Evolutionary conservation across 1,139 yeast species (phyloP).

Genomic region (Diutina rugosa): DNA sequence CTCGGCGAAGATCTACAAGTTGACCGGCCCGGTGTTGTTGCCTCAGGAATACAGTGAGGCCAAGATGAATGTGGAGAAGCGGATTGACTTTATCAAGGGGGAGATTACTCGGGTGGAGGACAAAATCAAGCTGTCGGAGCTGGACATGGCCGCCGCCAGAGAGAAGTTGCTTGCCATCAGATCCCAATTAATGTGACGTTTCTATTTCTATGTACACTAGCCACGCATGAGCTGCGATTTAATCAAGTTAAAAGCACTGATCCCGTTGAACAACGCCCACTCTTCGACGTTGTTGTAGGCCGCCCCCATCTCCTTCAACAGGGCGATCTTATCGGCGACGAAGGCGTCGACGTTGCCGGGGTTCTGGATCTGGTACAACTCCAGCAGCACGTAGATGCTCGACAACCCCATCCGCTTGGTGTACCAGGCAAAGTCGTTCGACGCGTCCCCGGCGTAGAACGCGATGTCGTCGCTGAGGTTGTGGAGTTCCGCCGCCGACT

Average conservation of each 20-base stretch:
- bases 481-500: conserved; percentile 54
- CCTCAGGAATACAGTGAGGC: conserved; percentile 86
- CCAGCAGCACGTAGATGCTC: conserved; percentile 58
- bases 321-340: conserved; percentile 48
- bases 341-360: conserved; percentile 47
- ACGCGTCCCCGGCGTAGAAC: conserved; percentile 64
- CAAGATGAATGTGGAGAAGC: conserved; percentile 65
- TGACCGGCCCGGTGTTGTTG: conserved; percentile 82
- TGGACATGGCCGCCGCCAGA: conserved; percentile 35
- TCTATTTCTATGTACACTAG: background rate
- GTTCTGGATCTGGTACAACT: conserved; percentile 74
- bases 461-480: conserved; percentile 74
- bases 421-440: conserved; percentile 91
- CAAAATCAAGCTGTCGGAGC: conserved; percentile 41
- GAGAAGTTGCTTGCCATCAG: conserved; percentile 22
- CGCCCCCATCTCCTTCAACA: conserved; percentile 41
- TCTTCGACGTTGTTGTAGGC: conserved; percentile 55
- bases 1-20: conserved; percentile 63
- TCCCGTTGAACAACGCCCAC: conserved; percentile 62
- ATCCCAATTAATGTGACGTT: conserved; percentile 3
- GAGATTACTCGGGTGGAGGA: conserved; percentile 65
- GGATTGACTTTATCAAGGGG: conserved; percentile 71
- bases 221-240: conserved; percentile 63
- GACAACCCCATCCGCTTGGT: conserved; percentile 66
- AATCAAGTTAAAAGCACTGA: conserved; percentile 52